phyloP scores from a whole-genome alignment of 78 protist species.

The Dictyostelium intermedium region DNA sequence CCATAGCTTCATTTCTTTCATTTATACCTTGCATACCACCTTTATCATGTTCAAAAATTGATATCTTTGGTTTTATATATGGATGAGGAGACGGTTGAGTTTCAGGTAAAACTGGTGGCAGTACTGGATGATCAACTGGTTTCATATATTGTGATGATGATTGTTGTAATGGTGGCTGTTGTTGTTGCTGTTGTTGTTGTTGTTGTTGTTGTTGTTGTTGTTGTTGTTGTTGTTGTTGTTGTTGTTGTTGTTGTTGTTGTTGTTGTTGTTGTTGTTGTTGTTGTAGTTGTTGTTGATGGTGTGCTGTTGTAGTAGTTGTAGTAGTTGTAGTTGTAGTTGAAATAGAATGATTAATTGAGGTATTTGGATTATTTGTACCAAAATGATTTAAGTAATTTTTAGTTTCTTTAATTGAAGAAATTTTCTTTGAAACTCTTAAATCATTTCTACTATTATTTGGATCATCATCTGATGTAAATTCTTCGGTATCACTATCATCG shows the following conservation, averaged over 20 bases:
- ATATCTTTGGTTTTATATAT: constrained; percentile 61
- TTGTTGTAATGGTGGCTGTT: not conserved
- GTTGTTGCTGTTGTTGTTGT: not conserved
- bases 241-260: not conserved
- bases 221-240: not conserved
- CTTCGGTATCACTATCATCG: constrained; percentile 29
- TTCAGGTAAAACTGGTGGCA: constrained; percentile 39
- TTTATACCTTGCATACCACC: constrained; percentile 87
- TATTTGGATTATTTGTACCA: not conserved
- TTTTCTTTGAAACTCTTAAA: constrained; percentile 16
- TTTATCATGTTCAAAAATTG: constrained; percentile 73
- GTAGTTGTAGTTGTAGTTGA: constrained; percentile 4
- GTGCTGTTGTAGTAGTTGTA: not conserved
- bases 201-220: constrained; percentile 2
- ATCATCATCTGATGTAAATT: not conserved
- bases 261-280: not conserved
- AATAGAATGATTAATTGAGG: not conserved
- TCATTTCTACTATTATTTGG: not conserved
- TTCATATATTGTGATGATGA: constrained; percentile 22
- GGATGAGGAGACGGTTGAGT: not conserved
- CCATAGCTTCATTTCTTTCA: constrained; percentile 11
- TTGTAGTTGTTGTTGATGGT: not conserved
- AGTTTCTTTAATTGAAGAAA: constrained; percentile 53
- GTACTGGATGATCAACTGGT: constrained; percentile 5
- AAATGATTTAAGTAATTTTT: constrained; percentile 23